Evolutionary conservation across 768 basidiomycete species (phyloP).

Genomic region (Cyclocybe cylindracea): DNA sequence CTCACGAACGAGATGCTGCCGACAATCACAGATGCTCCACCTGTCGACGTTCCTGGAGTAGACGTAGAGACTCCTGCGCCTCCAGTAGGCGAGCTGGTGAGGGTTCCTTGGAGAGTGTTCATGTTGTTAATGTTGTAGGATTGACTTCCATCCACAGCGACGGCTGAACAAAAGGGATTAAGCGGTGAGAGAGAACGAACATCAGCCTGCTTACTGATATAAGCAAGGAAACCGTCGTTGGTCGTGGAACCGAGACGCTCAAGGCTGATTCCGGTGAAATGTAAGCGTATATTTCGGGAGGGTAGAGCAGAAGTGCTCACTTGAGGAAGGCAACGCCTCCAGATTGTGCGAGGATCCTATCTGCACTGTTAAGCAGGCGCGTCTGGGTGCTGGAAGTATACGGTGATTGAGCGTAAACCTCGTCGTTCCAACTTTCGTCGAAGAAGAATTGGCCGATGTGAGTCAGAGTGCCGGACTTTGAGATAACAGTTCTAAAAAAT

Average conservation of each 20-base stretch:
- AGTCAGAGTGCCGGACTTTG: conserved; percentile 26
- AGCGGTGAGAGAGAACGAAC: background rate
- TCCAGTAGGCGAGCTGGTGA: too few species aligned
- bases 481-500: conserved; percentile 24
- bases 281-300: background rate
- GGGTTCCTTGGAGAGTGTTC: background rate
- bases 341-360: conserved; percentile 26
- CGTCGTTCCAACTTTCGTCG: conserved; percentile 28
- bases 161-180: background rate
- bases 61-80: too few species aligned
- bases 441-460: conserved; percentile 40
- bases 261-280: conserved; percentile 1
- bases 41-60: too few species aligned
- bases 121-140: conserved; percentile 3
- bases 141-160: conserved; percentile 6
- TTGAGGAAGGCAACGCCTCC: conserved; percentile 30
- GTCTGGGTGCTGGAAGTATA: conserved; percentile 28
- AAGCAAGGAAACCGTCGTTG: conserved; percentile 22
- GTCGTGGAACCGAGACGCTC: conserved; percentile 10
- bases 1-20: too few species aligned
- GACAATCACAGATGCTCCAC: too few species aligned
- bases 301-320: conserved; percentile 2
- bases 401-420: conserved; percentile 23
- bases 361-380: conserved; percentile 28
- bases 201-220: conserved; percentile 20